These are phyloP conservation scores for Metschnikowia aberdeeniae DNA, from an alignment of 805 yeast species.

Conservation along the genomic window DNA sequence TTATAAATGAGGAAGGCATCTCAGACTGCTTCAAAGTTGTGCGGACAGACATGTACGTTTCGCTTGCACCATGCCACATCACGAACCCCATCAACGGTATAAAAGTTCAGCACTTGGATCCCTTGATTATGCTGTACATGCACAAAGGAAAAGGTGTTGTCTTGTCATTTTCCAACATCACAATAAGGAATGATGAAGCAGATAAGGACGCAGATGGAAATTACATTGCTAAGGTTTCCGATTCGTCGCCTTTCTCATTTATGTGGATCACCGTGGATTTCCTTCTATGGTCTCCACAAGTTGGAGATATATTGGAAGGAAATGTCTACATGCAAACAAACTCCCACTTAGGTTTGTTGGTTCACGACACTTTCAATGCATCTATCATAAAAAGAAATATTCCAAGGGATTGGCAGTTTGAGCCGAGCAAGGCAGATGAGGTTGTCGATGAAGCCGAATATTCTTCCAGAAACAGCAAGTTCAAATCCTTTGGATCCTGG, in stretches of 20 bases:
- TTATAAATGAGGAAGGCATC: slow-evolving; percentile 40
- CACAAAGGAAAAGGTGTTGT: slow-evolving; percentile 76
- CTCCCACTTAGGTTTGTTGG: slow-evolving; percentile 85
- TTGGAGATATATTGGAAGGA: slow-evolving; percentile 87
- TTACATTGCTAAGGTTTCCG: slow-evolving; percentile 61
- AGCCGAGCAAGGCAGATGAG: slow-evolving; percentile 74
- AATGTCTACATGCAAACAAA: slow-evolving; percentile 89
- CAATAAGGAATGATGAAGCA: slow-evolving; percentile 8
- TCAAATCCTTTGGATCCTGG: slow-evolving; percentile 82
- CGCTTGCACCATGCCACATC: slow-evolving; percentile 80
- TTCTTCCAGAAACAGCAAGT: slow-evolving; percentile 21
- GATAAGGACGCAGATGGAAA: slow-evolving; percentile 37
- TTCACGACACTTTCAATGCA: slow-evolving; percentile 94
- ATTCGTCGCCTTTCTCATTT: slow-evolving; percentile 83
- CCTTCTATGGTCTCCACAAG: slow-evolving; percentile 83
- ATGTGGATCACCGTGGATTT: slow-evolving; percentile 83
- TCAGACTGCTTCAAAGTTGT: slow-evolving; percentile 69
- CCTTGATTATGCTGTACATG: slow-evolving; percentile 79
- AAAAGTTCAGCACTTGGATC: slow-evolving; percentile 83
- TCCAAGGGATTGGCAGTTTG: slow-evolving; percentile 83
- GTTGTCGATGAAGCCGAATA: slow-evolving; percentile 19
- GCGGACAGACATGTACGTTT: slow-evolving; percentile 64
- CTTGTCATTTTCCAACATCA: slow-evolving; percentile 68
- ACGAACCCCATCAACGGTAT: slow-evolving; percentile 73
- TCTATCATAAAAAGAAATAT: slow-evolving; percentile 80